Evolutionary conservation across 2,329 filamentous ascomycete genomes (phyloP), one percentile per base, ranked within the genome.

Genomic region (Didymella lethalis): DNA sequence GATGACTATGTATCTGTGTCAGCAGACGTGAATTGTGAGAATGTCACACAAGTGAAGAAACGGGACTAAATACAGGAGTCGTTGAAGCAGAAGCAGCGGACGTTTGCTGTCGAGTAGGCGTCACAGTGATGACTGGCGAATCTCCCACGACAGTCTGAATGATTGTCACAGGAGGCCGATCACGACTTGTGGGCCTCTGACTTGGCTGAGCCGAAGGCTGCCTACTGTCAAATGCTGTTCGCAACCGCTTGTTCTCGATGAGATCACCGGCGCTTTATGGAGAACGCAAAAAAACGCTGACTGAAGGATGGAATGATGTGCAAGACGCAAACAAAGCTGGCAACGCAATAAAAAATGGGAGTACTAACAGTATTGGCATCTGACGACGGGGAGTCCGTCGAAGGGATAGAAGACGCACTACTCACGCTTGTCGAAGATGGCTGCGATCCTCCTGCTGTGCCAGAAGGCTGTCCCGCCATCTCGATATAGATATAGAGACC

Each of bases 401-500:
- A 56, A 54, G 59, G 53, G 54, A 63, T 55, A 59, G 58, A 54
- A 43, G 62, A 51, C 50, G 62, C 58, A 41, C 63, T 64, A 72
- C 70, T 73, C 66, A 72, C 71, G 26, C 47, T 47, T 54, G 70
- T 48, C 18, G 70, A 65, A 48, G 75, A 69, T 46, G 74, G 63
- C 18, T 68, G 55, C 34, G 58, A 44, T 44, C 71, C 69, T 52
- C 79, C 80, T 48, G 75, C 75, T 3, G 88, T 91, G 38, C 89
- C 88, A 5, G 85, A 85, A 3, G 88, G 84, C 14, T 78, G 57
- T 29, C 78, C 80, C 38, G 67, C 66, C 52, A 74, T 61, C 38
- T 80, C 68, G 54, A 93, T 82, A 73, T 94, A 94, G 48, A 87
- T 89, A 68, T 80, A 94, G 3, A 88, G 69, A 46, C 79, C 81